Evolutionary conservation across 1,139 yeast genomes (phyloP), one percentile per base, ranked within the genome.

Genomic region (Pneumocystis murina): DNA sequence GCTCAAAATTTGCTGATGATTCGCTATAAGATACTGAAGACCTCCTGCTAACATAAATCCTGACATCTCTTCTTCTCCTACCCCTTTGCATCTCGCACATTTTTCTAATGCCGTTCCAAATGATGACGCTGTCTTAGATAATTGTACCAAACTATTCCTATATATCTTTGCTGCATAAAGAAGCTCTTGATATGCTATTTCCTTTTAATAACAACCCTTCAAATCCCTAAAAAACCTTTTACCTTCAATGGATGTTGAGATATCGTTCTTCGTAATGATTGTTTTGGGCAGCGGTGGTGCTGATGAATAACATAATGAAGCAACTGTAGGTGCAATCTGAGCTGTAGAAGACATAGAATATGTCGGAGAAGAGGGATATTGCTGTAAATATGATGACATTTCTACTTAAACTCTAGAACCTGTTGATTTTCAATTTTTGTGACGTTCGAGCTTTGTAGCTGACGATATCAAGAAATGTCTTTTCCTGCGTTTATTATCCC

Each of bases 21-120:
- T 87, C 0, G 94, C 84, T 20, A 87, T 80, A 62, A 89, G 78
- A 70, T 82, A 85, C 69, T 88, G 92, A 65, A 89, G 75, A 0
- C 95, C 95, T 59, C 90, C 87, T 0, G 92, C 88, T 61, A 84
- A 81, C 68, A 83, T 75, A 20, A 88, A 73, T 3, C 90, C 89
- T 68, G 85, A 86, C 35, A 63, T 63, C 1, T 85, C 80, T 0
- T 85, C 82, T 33, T 75, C 74, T 17, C 82, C 85, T 40, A 84
- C 78, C 43, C 91, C 90, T 71, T 84, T 84, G 64, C 85, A 80
- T 64, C 84, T 79, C 0, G 95, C 87, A 65, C 84, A 79, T 39
- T 79, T 80, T 70, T 87, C 95, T 66, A 88, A 75, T 0, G 92
- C 84, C 7, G 77, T 76, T 0, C 95, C 96, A 72, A 89, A 83